Evolutionary conservation across 257 asterid genomes (phyloP).

Genomic region (Capsicum baccatum): DNA sequence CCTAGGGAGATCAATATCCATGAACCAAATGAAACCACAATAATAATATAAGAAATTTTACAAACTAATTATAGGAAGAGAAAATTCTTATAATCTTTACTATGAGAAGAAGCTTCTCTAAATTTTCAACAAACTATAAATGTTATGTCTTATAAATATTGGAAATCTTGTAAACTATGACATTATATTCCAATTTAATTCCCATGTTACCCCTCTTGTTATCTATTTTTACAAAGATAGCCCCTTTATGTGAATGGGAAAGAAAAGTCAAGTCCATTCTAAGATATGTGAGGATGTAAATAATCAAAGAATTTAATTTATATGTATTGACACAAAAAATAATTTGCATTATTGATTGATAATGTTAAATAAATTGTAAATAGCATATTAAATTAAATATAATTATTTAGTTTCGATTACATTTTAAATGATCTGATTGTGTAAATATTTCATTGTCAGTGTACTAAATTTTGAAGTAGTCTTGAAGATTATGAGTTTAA

Average conservation of each 20-base stretch:
- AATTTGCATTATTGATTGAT: neutral
- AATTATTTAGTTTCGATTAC: too few species aligned
- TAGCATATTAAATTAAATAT: too few species aligned
- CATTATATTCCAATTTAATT: conserved; percentile 38
- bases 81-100: neutral
- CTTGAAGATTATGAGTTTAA: too few species aligned
- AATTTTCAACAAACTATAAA: conserved; percentile 13
- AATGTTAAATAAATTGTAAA: too few species aligned
- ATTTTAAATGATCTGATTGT: too few species aligned
- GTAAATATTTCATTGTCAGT: too few species aligned
- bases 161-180: conserved; percentile 41
- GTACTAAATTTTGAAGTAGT: too few species aligned
- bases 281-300: neutral
- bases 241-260: conserved; percentile 28
- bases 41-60: conserved; percentile 22
- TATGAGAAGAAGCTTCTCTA: conserved; percentile 29
- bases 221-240: conserved; percentile 37
- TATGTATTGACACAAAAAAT: neutral
- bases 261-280: neutral
- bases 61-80: neutral
- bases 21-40: conserved; percentile 60
- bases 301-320: neutral
- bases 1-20: conserved; percentile 77
- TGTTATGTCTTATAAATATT: conserved; percentile 35
- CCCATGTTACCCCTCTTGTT: conserved; percentile 40